Evolutionary conservation across 441 rosid genomes (phyloP).

Genomic region (Pelargonium australe): DNA sequence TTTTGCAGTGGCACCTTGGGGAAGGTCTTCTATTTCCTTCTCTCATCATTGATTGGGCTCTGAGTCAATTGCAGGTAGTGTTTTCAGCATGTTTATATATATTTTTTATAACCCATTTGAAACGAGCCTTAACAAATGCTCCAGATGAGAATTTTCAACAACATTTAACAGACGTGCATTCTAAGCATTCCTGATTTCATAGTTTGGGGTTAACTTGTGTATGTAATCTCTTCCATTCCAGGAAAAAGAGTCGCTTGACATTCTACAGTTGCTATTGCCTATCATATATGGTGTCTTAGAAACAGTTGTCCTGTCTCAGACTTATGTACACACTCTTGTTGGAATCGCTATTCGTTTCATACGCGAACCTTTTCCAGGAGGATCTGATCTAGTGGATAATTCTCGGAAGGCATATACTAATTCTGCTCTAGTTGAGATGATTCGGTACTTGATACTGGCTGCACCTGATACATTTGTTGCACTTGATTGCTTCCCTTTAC

Average conservation of each 20-base stretch:
- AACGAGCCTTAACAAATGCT: not conserved
- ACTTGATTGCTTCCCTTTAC: slow-evolving; percentile 92
- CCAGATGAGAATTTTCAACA: not conserved
- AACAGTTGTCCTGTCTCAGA: slow-evolving; percentile 76
- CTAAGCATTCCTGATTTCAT: slow-evolving; percentile 11
- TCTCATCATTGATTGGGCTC: slow-evolving; percentile 92
- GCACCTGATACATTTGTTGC: slow-evolving; percentile 97
- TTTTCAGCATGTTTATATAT: not conserved
- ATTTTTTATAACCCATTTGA: slow-evolving; percentile 9
- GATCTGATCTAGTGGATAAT: slow-evolving; percentile 92
- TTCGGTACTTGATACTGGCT: slow-evolving; percentile 83
- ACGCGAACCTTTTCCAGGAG: slow-evolving; percentile 81
- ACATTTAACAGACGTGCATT: not conserved
- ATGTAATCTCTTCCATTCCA: slow-evolving; percentile 45
- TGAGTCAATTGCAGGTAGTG: slow-evolving; percentile 76
- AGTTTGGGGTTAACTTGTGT: slow-evolving; percentile 22
- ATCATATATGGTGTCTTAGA: slow-evolving; percentile 86
- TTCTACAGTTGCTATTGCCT: slow-evolving; percentile 83
- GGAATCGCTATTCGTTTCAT: slow-evolving; percentile 75
- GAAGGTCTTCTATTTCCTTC: slow-evolving; percentile 94
- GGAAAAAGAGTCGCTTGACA: slow-evolving; percentile 81
- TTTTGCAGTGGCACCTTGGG: slow-evolving; percentile 87
- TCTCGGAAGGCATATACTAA: slow-evolving; percentile 90
- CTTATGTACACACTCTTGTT: slow-evolving; percentile 76
- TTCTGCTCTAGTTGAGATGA: slow-evolving; percentile 88